A percentile compares a stretch with the other conserved stretches of the same genome.
phyloP scores from a whole-genome alignment of 768 basidiomycete species.

The Tricholoma flavovirens region DNA sequence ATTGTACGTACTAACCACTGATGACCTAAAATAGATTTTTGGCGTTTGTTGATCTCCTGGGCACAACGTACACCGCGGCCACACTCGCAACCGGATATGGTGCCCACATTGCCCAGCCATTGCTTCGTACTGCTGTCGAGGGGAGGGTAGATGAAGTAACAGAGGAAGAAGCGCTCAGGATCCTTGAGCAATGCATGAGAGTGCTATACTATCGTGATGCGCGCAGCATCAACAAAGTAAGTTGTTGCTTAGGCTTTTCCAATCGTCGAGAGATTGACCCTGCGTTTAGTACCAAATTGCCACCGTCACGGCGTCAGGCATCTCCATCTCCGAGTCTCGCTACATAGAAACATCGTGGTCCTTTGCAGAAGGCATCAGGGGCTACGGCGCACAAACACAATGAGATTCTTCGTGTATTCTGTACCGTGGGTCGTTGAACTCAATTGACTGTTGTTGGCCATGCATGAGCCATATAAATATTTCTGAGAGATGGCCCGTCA shows the following conservation, averaged over 20 bases:
- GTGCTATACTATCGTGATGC: constrained; percentile 97
- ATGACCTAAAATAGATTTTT: constrained; percentile 59
- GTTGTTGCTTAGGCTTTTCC: constrained; percentile 12
- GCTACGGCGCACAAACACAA: constrained; percentile 90
- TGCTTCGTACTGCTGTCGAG: constrained; percentile 89
- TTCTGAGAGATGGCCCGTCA: not conserved
- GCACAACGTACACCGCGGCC: constrained; percentile 92
- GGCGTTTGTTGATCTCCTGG: constrained; percentile 89
- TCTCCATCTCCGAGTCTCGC: constrained; percentile 73
- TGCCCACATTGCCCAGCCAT: constrained; percentile 85
- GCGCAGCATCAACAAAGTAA: constrained; percentile 89
- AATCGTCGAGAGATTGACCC: not conserved
- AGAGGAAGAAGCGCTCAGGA: constrained; percentile 70
- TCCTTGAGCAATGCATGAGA: constrained; percentile 82
- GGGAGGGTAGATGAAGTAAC: constrained; percentile 68
- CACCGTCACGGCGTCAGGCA: constrained; percentile 72
- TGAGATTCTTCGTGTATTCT: constrained; percentile 28
- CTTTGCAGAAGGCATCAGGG: constrained; percentile 89
- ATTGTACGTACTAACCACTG: not conserved
- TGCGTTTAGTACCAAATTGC: constrained; percentile 88
- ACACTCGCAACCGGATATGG: constrained; percentile 96
- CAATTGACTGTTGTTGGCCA: not conserved
- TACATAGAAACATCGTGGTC: constrained; percentile 77
- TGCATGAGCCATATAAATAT: not conserved
- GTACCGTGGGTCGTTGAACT: not conserved